Conservation (phyloP, 768 basidiomycete genomes). For the Ramaria sp. region DNA sequence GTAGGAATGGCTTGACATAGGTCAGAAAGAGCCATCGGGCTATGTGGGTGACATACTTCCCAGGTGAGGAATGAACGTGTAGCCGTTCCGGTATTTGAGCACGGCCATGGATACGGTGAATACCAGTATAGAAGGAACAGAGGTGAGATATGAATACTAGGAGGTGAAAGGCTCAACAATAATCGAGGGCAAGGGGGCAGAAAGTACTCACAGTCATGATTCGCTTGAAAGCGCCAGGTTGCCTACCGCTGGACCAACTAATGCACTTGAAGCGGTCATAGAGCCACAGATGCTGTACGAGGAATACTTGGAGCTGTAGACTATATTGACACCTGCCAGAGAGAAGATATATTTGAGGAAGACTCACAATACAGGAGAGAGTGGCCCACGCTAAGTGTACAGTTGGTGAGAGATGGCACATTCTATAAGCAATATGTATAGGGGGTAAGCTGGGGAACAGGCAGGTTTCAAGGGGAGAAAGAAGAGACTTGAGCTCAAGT, state of each 20-base stretch:
- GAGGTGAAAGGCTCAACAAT: slow-evolving; percentile 16
- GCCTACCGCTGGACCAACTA: slow-evolving; percentile 62
- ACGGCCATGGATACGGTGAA: slow-evolving; percentile 52
- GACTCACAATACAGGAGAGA: slow-evolving; percentile 9
- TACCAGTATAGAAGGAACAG: slow-evolving; percentile 52
- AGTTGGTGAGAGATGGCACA: slow-evolving; percentile 65
- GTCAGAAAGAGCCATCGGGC: slow-evolving; percentile 6
- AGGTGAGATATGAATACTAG: slow-evolving; percentile 68
- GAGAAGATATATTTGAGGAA: slow-evolving; percentile 1
- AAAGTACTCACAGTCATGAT: slow-evolving; percentile 67
- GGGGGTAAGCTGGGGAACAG: not conserved
- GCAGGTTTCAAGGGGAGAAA: not conserved
- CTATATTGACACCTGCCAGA: not conserved
- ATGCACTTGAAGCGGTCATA: slow-evolving; percentile 72
- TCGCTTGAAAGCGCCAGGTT: slow-evolving; percentile 78
- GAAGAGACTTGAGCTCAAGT: too few species aligned
- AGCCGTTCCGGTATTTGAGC: slow-evolving; percentile 64
- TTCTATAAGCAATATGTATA: slow-evolving; percentile 20
- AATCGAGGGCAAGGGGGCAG: slow-evolving; percentile 1
- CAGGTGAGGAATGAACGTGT: slow-evolving; percentile 18
- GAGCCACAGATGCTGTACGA: slow-evolving; percentile 66
- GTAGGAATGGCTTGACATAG: slow-evolving; percentile 38
- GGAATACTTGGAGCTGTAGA: slow-evolving; percentile 53
- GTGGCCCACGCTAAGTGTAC: slow-evolving; percentile 73
- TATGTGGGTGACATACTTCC: slow-evolving; percentile 11